Evolutionary conservation across 129 eudicot genomes (phyloP), one percentile per base, ranked within the genome.

Genomic region (Escallonia herrerae): DNA sequence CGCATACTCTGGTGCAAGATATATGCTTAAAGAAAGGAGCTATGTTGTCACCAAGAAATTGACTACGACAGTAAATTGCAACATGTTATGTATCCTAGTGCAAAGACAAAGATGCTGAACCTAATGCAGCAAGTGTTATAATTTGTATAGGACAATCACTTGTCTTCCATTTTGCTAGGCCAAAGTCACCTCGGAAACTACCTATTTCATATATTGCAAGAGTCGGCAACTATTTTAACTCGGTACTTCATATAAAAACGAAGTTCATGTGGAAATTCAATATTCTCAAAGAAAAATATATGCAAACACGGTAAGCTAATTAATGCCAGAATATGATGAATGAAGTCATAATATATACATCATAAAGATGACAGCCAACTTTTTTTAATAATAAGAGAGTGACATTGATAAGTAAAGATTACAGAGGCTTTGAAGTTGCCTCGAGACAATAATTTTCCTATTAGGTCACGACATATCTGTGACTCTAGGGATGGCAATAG

Each of bases 1-100:
- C 54, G 86, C 89, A 40, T 88, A 88, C 65, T 88, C 96, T 13
- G 96, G 96, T 54, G 96, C 91, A 65, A 87, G 84, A 75, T 87
- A 87, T 58, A 90, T 87, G 79, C 73, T 76, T 37, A 40, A 62
- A 3, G 38, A 57, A 58, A 45, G n/a, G n/a, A 82, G 33, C 64
- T 41, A 58, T 46, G 8, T 11, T n/a, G 22, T 47, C 49, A 58
- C 9, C 38, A 40, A 51, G 44, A 13, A 14, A 49, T 10, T 52
- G 10, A 3, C 39, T 10, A 65, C 14, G 10, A 40, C 40, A 48
- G 44, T 40, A 13, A 8, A 22, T 8, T 2, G 50, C 46, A 22
- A 44, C 12, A 64, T 5, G 58, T 42, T 10, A 41, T n/a, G 68
- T 43, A 39, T 40, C 56, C 65, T 12, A 42, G 8, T 6, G 4